A percentile compares a stretch with the other conserved stretches of the same genome.
Conservation (phyloP, 345 rosid species). For the Eucalyptus polyanthemos region DNA sequence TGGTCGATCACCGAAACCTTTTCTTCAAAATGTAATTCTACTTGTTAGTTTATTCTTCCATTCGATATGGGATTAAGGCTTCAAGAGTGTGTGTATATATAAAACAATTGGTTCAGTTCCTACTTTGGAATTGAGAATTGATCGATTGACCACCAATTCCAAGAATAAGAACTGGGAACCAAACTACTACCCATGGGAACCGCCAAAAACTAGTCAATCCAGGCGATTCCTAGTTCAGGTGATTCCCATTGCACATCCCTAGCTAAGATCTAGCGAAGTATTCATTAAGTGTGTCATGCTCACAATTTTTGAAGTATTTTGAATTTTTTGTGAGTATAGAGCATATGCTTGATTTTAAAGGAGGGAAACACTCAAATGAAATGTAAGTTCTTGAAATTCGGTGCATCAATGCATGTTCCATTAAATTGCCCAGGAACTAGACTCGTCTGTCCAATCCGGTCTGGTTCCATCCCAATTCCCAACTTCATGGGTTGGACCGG, state of each 20-base stretch:
- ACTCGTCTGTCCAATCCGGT: accelerated
- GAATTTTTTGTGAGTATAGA: background rate
- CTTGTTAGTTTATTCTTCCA: too few species aligned
- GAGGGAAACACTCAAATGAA: background rate
- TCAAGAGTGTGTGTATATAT: too few species aligned
- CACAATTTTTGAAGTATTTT: background rate
- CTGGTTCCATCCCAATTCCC: background rate
- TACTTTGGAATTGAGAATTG: too few species aligned
- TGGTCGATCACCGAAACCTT: too few species aligned
- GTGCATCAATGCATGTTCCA: background rate
- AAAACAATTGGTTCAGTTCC: too few species aligned
- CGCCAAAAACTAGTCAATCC: too few species aligned
- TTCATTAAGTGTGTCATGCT: background rate
- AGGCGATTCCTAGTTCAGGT: accelerated
- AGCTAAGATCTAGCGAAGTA: background rate
- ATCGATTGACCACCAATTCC: too few species aligned
- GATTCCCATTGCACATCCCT: too few species aligned
- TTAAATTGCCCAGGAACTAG: accelerated
- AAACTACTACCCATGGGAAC: too few species aligned
- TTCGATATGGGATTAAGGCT: too few species aligned
- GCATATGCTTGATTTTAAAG: background rate
- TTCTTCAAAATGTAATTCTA: too few species aligned
- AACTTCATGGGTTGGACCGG: background rate
- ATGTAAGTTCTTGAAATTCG: background rate
- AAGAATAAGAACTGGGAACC: accelerated